Evolutionary conservation across 306 rosid species (phyloP).

Genomic region (Castanospermum australe): DNA sequence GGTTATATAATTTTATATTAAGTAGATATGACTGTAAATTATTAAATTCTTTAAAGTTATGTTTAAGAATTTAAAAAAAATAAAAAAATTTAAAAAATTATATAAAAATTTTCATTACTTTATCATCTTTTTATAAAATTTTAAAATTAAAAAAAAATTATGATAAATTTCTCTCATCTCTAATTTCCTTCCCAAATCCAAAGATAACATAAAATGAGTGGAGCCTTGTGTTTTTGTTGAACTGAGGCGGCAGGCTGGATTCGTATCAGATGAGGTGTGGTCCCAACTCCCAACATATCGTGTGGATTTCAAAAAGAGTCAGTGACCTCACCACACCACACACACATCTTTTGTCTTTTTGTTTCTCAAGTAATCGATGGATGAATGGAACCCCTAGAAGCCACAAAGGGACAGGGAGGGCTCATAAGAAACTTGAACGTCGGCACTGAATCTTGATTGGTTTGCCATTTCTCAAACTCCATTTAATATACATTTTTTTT

Average conservation of each 20-base stretch:
- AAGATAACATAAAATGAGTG: constrained; percentile 9
- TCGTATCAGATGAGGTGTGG: background rate
- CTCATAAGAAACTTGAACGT: background rate
- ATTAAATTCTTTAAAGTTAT: too few relatives aligned
- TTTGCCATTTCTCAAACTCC: background rate
- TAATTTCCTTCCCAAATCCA: too few relatives aligned
- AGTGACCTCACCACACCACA: background rate
- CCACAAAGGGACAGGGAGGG: too few relatives aligned
- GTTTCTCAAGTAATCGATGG: too few relatives aligned
- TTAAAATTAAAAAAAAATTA: too few relatives aligned
- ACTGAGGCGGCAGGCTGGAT: constrained; percentile 3
- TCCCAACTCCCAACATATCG: constrained; percentile 12
- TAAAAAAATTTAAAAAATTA: too few relatives aligned
- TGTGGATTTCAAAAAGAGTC: background rate
- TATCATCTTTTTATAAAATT: too few relatives aligned
- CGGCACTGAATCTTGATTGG: constrained; percentile 9
- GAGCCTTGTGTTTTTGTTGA: background rate
- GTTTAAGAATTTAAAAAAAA: too few relatives aligned
- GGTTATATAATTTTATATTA: too few relatives aligned
- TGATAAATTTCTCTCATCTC: background rate
- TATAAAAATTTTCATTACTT: too few relatives aligned
- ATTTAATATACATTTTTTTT: too few relatives aligned
- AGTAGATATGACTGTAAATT: too few relatives aligned
- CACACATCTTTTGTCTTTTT: background rate
- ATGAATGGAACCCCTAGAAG: background rate